A percentile compares a stretch with the other conserved stretches of the same genome.
Conservation (phyloP, 257 asterid species). For the Euphrasia confusa region DNA sequence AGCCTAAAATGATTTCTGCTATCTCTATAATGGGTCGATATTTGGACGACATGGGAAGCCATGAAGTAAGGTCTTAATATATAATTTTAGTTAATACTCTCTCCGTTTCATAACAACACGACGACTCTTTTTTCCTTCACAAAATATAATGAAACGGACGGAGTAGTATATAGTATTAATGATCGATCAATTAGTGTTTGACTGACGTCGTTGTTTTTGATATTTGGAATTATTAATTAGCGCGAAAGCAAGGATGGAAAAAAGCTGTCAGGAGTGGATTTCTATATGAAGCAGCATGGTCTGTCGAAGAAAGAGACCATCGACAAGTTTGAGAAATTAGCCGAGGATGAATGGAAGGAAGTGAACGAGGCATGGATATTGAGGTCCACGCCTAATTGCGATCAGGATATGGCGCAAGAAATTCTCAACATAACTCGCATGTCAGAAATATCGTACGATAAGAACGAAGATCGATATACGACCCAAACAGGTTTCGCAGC, state of each 20-base stretch:
- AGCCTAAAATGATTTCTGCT: constrained; percentile 10
- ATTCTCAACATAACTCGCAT: neutral
- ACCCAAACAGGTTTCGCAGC: neutral
- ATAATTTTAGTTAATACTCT: too few relatives aligned
- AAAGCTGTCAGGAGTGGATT: neutral
- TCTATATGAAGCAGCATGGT: constrained; percentile 17
- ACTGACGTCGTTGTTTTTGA: too few relatives aligned
- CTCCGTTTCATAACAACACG: too few relatives aligned
- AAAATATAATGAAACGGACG: too few relatives aligned
- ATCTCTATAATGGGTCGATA: neutral
- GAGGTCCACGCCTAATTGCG: neutral
- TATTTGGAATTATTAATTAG: neutral
- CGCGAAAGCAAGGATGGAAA: constrained; percentile 13
- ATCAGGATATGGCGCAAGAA: constrained; percentile 2
- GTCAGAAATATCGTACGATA: constrained; percentile 6
- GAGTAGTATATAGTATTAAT: too few relatives aligned
- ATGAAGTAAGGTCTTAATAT: neutral
- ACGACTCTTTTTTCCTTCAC: too few relatives aligned
- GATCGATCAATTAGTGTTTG: too few relatives aligned
- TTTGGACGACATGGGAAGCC: neutral
- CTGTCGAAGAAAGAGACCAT: neutral
- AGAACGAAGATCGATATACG: constrained; percentile 7
- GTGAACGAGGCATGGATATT: neutral
- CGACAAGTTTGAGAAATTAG: neutral
- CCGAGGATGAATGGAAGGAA: constrained; percentile 24